Percentiles rank a stretch among this genome's conserved stretches.
phyloP scores from a whole-genome alignment of 345 rosid species.

The Gossypium herbaceum region DNA sequence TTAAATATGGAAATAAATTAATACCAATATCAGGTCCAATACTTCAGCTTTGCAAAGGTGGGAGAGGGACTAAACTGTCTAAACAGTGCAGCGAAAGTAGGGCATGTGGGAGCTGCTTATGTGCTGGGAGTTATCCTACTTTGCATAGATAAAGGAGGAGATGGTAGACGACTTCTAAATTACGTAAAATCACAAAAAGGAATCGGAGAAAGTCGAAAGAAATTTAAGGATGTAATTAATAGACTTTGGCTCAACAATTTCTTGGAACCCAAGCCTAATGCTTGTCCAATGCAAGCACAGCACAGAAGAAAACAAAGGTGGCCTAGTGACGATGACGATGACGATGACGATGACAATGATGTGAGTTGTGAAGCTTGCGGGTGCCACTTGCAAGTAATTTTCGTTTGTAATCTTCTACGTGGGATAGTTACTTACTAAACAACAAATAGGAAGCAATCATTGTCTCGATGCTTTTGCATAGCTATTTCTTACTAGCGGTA shows the following conservation, averaged over 20 bases:
- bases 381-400: conserved; percentile 8
- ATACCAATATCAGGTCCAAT: neutral
- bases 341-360: neutral
- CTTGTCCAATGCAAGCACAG: neutral
- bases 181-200: neutral
- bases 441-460: no score
- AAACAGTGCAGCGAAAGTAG: conserved; percentile 6
- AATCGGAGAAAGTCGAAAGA: neutral
- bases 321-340: conserved; percentile 3
- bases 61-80: conserved; percentile 7
- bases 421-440: neutral
- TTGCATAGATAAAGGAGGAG: neutral
- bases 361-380: conserved; percentile 12
- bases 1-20: neutral
- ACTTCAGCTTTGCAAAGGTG: neutral
- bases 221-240: neutral
- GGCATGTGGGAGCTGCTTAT: conserved; percentile 18
- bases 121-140: conserved; percentile 9
- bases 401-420: conserved; percentile 3
- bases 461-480: no score
- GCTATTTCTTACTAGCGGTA: no score
- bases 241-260: conserved; percentile 5
- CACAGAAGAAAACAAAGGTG: conserved; percentile 11
- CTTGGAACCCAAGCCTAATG: neutral
- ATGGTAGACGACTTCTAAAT: conserved; percentile 3